phyloP scores from a whole-genome alignment of 768 basidiomycete genomes.

The Lentinula aciculospora region DNA sequence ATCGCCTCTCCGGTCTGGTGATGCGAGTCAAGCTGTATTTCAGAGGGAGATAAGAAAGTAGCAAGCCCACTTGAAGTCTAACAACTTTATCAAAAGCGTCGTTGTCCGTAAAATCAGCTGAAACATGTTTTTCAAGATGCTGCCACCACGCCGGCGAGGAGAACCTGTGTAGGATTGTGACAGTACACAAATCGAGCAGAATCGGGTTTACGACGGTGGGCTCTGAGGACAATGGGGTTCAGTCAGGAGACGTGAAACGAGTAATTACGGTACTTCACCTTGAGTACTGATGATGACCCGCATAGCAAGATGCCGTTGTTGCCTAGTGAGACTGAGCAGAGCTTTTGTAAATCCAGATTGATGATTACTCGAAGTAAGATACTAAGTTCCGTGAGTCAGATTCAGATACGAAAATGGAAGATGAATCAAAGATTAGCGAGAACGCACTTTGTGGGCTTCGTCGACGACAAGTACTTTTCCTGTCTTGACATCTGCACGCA shows the following conservation, averaged over 20 bases:
- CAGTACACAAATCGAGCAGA: conserved; percentile 59
- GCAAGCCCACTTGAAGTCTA: conserved; percentile 44
- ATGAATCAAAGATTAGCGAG: no score
- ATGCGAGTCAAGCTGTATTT: background rate
- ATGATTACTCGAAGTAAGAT: conserved; percentile 42
- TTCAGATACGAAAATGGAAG: no score
- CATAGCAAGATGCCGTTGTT: conserved; percentile 70
- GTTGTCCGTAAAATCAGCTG: conserved; percentile 50
- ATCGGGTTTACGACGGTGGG: conserved; percentile 69
- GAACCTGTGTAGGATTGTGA: conserved; percentile 67
- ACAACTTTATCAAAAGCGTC: conserved; percentile 67
- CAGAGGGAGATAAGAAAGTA: background rate
- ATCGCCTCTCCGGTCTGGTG: conserved; percentile 67
- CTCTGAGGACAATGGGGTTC: conserved; percentile 26
- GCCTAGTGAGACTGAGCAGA: conserved; percentile 53
- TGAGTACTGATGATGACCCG: conserved; percentile 72
- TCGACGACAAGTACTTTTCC: conserved; percentile 71
- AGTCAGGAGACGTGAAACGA: background rate
- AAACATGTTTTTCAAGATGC: conserved; percentile 61
- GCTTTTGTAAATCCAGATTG: conserved; percentile 52
- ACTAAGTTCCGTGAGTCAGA: no score
- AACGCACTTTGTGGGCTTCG: conserved; percentile 65
- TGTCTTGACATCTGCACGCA: conserved; percentile 50
- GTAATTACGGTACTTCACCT: conserved; percentile 28
- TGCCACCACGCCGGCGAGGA: conserved; percentile 76